Evolutionary conservation across 805 yeast genomes (phyloP).

Genomic region (Metschnikowia noctiluminum): DNA sequence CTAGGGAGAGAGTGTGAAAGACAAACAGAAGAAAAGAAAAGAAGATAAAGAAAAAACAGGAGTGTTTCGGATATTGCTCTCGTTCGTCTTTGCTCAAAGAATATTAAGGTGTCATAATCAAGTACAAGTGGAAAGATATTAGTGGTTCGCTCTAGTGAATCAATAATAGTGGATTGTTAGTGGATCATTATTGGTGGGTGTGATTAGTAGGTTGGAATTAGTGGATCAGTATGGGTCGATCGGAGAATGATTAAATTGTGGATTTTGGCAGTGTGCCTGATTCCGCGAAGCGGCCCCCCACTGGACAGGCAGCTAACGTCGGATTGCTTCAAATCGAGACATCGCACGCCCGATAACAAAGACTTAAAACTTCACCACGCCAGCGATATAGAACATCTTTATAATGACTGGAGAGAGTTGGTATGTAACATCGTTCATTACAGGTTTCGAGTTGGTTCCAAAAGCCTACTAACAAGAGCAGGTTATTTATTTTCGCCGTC

Average conservation of each 20-base stretch:
- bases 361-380: not conserved
- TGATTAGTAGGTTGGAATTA: no score
- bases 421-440: constrained; percentile 17
- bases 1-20: not conserved
- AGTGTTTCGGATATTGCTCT: no score
- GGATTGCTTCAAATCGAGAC: constrained; percentile 2
- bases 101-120: no score
- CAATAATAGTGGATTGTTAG: no score
- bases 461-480: constrained; percentile 18
- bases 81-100: no score
- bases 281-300: constrained; percentile 4
- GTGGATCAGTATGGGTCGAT: no score
- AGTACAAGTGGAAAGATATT: no score
- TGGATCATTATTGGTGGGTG: no score
- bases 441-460: not conserved
- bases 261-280: no score
- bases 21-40: not conserved
- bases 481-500: constrained; percentile 74
- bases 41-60: no score
- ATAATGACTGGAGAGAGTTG: constrained; percentile 29
- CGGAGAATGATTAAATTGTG: no score
- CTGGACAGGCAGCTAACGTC: constrained; percentile 8
- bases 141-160: no score
- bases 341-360: constrained; percentile 7
- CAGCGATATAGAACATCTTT: not conserved